Evolutionary conservation across 2,329 filamentous ascomycete species (phyloP).

Genomic region (Fusarium bulbicola): DNA sequence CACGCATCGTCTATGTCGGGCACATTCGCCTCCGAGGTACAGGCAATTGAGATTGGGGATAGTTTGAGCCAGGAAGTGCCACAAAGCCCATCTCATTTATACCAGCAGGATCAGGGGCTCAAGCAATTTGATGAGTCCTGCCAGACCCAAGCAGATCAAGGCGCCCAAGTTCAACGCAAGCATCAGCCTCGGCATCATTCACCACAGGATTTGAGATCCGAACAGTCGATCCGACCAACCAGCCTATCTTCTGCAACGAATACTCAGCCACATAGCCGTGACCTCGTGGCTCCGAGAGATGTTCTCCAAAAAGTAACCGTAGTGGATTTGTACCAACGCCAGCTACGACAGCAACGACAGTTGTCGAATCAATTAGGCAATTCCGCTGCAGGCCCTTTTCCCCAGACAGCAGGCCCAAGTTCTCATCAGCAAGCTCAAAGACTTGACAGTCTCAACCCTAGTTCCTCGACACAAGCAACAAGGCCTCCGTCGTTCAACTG

Average conservation of each 20-base stretch:
- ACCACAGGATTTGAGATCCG: constrained; percentile 8
- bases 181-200: constrained; percentile 17
- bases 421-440: constrained; percentile 24
- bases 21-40: constrained; percentile 28
- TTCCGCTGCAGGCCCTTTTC: constrained; percentile 7
- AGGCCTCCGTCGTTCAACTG: constrained; percentile 11
- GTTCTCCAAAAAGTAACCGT: constrained; percentile 4
- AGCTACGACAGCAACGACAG: constrained; percentile 33
- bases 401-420: constrained; percentile 11
- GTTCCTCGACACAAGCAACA: constrained; percentile 21
- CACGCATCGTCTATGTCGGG: constrained; percentile 17
- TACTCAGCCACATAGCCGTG: neutral
- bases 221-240: neutral
- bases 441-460: neutral
- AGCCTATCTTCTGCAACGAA: neutral
- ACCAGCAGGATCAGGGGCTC: constrained; percentile 13
- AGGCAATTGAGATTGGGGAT: neutral
- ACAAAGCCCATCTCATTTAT: constrained; percentile 1
- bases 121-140: neutral
- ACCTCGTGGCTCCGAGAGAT: neutral
- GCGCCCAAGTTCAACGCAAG: constrained; percentile 17
- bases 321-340: constrained; percentile 27
- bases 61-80: constrained; percentile 19
- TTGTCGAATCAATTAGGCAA: constrained; percentile 28
- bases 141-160: constrained; percentile 18